Percentiles rank a stretch among this genome's conserved stretches.
phyloP scores from a whole-genome alignment of 148 eudicot species.

The Hydrangea macrophylla region DNA sequence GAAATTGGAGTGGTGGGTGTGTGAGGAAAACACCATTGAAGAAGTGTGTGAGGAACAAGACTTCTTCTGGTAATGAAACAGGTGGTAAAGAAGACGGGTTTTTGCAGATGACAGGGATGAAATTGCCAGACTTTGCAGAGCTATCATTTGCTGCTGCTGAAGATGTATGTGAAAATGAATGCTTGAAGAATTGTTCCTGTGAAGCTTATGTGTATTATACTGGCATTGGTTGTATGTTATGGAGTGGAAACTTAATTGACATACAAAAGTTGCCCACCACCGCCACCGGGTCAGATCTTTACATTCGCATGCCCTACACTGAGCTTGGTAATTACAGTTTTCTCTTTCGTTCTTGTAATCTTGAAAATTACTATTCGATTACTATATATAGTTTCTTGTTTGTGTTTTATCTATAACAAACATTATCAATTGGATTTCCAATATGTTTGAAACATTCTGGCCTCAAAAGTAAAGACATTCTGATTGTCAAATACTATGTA shows the following conservation, averaged over 20 bases:
- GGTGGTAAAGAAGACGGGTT: constrained; percentile 35
- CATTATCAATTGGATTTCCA: too few relatives aligned
- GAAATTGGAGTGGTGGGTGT: constrained; percentile 42
- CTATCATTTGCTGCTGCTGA: constrained; percentile 21
- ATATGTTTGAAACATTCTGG: too few relatives aligned
- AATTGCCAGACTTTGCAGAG: background rate
- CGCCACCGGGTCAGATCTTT: too few relatives aligned
- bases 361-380: too few relatives aligned
- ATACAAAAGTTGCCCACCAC: constrained; percentile 22
- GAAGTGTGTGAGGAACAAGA: constrained; percentile 25
- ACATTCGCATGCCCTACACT: constrained; percentile 20
- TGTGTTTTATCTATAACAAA: too few relatives aligned
- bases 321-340: constrained; percentile 21
- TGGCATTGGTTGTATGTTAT: constrained; percentile 40
- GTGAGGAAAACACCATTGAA: constrained; percentile 14
- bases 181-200: constrained; percentile 38
- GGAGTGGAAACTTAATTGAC: constrained; percentile 34
- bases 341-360: too few relatives aligned
- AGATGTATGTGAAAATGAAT: constrained; percentile 21
- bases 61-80: background rate
- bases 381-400: too few relatives aligned
- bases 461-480: background rate
- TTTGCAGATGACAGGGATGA: constrained; percentile 15
- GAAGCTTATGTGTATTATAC: constrained; percentile 31
- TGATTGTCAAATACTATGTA: too few relatives aligned